Evolutionary conservation across 345 rosid genomes (phyloP), one percentile per base, ranked within the genome.

Genomic region (Ceriops decandra): DNA sequence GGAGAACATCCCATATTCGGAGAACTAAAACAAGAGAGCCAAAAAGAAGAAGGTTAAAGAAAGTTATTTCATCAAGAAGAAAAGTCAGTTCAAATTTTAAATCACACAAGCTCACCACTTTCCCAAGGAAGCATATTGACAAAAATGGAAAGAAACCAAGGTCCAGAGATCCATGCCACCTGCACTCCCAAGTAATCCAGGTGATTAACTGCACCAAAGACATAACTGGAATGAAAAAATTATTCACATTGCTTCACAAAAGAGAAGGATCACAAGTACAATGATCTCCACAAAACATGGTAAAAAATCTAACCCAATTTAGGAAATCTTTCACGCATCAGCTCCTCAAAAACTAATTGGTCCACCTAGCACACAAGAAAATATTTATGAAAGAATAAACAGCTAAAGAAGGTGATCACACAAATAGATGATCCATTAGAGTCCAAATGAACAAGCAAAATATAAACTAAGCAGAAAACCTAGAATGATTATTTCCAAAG

Each of bases 181-280:
- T 95, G 99, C 85, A 95, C 99, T 90, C 99, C 97, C 90, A 95
- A 88, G 97, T 85, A 89, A 88, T 95, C 97, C 87, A 95, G 93
- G 90, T 91, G 99, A 84, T 87, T 84, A 86, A 90, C 99, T 95
- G 97, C 97, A 89, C 74, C 87, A 83, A 75, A 77, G 81, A 82
- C 75, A 84, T 72, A 70, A 72, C 72, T 70, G 70, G 74, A 73
- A 81, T 83, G 72, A 77, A 83, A 79, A 74, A 68, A 82, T 75
- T 74, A 85, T 80, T 53, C 71, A 71, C 47, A 57, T 36, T 73
- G 68, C 52, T 69, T 72, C 69, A 72, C 74, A 60, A 62, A 68
- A 66, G 52, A 66, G 33, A 30, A 69, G 38, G 64, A 73, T n/a
- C n/a, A 67, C 27, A 72, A 66, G n/a, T 11, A 58, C 64, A 31